These are phyloP conservation scores for Amylostereum areolatum DNA, from an alignment of 1,284 basidiomycete genomes.

Conservation along the genomic window DNA sequence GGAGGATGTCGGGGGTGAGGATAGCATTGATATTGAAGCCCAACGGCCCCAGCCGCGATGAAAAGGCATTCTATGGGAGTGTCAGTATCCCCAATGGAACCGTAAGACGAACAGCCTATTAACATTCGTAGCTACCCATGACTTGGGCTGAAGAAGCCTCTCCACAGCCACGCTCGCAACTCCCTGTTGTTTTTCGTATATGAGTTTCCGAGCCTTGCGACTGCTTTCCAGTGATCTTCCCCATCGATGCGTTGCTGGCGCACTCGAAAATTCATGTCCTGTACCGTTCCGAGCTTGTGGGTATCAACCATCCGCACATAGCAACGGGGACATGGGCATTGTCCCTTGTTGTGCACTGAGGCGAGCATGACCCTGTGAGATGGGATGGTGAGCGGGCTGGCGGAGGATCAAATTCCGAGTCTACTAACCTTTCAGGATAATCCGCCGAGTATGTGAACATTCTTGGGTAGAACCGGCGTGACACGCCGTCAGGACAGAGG, in stretches of 20 bases:
- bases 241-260: too few relatives aligned
- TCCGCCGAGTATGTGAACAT: conserved; percentile 17
- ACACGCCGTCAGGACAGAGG: conserved; percentile 12
- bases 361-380: not conserved
- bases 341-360: not conserved
- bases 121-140: not conserved
- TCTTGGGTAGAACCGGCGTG: conserved; percentile 9
- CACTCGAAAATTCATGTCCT: too few relatives aligned
- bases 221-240: not conserved
- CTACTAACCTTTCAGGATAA: conserved; percentile 17
- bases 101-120: too few relatives aligned
- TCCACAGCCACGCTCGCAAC: not conserved
- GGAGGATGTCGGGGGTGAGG: not conserved
- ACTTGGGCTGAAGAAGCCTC: not conserved
- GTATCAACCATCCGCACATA: not conserved
- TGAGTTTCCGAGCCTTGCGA: conserved; percentile 8
- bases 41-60: not conserved
- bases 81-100: too few relatives aligned
- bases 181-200: conserved; percentile 9
- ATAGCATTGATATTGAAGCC: not conserved
- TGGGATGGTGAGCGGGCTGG: not conserved
- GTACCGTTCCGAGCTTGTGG: not conserved
- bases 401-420: not conserved
- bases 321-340: not conserved
- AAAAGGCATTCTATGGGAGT: not conserved